phyloP scores from a whole-genome alignment of 140 eudicot species.

The Bidens hawaiensis region DNA sequence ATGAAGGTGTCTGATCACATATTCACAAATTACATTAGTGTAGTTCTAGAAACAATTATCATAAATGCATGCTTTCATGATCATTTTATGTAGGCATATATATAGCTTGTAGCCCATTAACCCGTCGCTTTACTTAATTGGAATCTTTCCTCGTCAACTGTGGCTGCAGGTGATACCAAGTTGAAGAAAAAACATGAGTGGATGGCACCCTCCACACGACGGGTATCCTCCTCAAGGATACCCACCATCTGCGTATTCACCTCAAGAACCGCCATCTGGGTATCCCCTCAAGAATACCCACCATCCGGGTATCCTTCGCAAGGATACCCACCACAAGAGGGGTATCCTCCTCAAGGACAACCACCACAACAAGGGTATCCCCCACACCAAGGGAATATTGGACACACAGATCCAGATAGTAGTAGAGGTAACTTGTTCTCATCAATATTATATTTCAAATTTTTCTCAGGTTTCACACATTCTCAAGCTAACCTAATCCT shows the following conservation, averaged over 20 bases:
- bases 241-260: too few species aligned
- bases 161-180: constrained; percentile 3
- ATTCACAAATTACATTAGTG: neutral
- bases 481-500: too few species aligned
- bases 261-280: too few species aligned
- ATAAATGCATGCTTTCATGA: too few species aligned
- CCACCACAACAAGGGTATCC: constrained; percentile 40
- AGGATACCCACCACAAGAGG: constrained; percentile 48
- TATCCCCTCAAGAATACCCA: constrained; percentile 39
- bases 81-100: neutral
- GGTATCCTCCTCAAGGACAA: constrained; percentile 20
- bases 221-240: constrained; percentile 50
- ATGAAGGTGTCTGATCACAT: constrained; percentile 2
- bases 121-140: neutral
- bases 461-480: too few species aligned
- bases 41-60: constrained; percentile 2
- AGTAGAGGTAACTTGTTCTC: too few species aligned
- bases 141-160: neutral
- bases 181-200: constrained; percentile 33
- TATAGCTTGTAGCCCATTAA: neutral
- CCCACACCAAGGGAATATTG: too few species aligned
- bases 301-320: constrained; percentile 29
- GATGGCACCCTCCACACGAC: too few species aligned
- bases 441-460: too few species aligned
- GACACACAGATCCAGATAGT: too few species aligned